Base-by-base conservation (phyloP, 2,329 filamentous ascomycete species). In the Grosmannia serpens region DNA sequence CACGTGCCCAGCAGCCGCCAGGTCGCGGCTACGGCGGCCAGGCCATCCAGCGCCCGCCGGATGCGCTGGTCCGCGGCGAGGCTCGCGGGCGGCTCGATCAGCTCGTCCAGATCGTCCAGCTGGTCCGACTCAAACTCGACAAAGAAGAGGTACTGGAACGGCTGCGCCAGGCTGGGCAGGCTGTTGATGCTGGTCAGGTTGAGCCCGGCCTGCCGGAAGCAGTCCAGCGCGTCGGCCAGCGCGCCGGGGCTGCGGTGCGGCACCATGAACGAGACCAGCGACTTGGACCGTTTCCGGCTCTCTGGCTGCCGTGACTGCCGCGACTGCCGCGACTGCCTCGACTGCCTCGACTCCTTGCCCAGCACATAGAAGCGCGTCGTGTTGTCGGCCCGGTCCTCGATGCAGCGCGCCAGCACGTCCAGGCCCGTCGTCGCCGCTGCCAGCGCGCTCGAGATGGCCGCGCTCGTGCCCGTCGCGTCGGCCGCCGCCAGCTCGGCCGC, bases 101-200 rank as follows among this genome's bases (percentile, higher is more conserved):
- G 75, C 4, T 77, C 80, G 56, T 79, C 76, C 2, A 76, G 75
- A 65, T 83, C 82, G 54, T 73, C 70, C 7, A 3, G 50, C 57
- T n/a, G 38, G 5, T 70, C 58, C 70, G 65, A 86, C 69, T 87
- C 82, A 66, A 95, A 91, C 75, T 97, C 92, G 33, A 96, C 85
- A 68, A 97, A 91, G 74, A 97, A 96, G 44, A 96, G 82, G 73
- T 97, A 97, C 69, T 95, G 85, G 82, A 95, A 97, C 24, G 87
- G 83, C 64, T 76, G 74, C 46, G 80, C 75, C 58, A 88, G 80
- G 66, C 88, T 91, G 6, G 92, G 92, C 63, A 92, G 75, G 64
- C 88, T 91, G 69, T 91, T 91, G 71, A 97, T 95, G 70, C 87
- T 92, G 33, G 91, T 96, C 64, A 97, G 74, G 69, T 96, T 95